These are phyloP conservation scores for Calvatia gigantea DNA, from an alignment of 768 basidiomycete genomes.

Conservation along the genomic window DNA sequence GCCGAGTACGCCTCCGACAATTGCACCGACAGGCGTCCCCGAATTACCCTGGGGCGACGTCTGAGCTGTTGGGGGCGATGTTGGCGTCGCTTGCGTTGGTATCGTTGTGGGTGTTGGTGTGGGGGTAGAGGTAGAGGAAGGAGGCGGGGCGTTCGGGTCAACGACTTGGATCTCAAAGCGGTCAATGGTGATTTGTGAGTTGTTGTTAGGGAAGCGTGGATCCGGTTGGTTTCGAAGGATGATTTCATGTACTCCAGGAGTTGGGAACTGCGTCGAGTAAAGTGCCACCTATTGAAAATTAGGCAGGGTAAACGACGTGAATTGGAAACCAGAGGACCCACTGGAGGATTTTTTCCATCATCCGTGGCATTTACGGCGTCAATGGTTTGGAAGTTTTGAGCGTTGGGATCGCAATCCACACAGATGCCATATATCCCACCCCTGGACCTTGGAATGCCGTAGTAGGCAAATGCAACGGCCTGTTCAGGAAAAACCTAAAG, in stretches of 20 bases:
- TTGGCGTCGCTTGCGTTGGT: background rate
- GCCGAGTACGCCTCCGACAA: slow-evolving; percentile 40
- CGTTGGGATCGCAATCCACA: slow-evolving; percentile 29
- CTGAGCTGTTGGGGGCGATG: slow-evolving; percentile 12
- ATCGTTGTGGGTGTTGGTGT: slow-evolving; percentile 4
- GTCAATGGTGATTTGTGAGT: slow-evolving; percentile 28
- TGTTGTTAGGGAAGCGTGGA: slow-evolving; percentile 17
- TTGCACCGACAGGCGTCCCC: slow-evolving; percentile 22
- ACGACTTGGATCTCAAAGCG: background rate
- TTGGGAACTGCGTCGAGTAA: slow-evolving; percentile 18
- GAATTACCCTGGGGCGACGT: background rate
- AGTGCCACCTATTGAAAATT: slow-evolving; percentile 20
- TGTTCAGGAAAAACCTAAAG: slow-evolving; percentile 12
- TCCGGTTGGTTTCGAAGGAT: slow-evolving; percentile 25
- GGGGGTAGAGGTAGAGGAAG: background rate
- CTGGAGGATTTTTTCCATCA: slow-evolving; percentile 27
- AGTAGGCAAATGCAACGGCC: slow-evolving; percentile 27
- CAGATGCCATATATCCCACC: slow-evolving; percentile 28
- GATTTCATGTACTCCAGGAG: slow-evolving; percentile 23
- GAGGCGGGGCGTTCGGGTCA: background rate
- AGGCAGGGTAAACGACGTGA: background rate
- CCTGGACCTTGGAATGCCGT: slow-evolving; percentile 23
- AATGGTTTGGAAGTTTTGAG: slow-evolving; percentile 20
- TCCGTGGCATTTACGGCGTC: slow-evolving; percentile 26
- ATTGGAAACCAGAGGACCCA: slow-evolving; percentile 12